These are phyloP conservation scores for Talaromyces sp. DNA, from an alignment of 2,329 filamentous ascomycete genomes.

Conservation along the genomic window DNA sequence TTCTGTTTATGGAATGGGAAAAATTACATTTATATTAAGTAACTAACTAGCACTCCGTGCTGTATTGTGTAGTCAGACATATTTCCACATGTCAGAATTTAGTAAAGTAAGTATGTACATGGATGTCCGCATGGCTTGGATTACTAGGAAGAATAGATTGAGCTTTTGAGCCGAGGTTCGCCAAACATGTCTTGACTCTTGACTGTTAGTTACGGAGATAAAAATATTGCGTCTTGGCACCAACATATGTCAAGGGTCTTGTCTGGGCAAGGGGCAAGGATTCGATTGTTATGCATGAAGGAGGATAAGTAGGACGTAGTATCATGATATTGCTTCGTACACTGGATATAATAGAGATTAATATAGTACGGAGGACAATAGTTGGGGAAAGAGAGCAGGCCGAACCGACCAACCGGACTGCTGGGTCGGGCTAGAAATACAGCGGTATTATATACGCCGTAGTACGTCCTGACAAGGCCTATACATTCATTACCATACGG, in stretches of 20 bases:
- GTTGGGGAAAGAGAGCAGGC: not conserved
- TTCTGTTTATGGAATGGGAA: not conserved
- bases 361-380: not conserved
- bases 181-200: too few relatives aligned
- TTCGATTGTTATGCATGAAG: not conserved
- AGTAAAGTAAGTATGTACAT: not conserved
- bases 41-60: too few relatives aligned
- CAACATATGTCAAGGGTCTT: not conserved
- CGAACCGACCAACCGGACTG: constrained; percentile 1
- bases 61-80: not conserved
- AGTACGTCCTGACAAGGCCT: not conserved
- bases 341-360: too few relatives aligned
- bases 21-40: too few relatives aligned
- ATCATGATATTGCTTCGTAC: too few relatives aligned
- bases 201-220: too few relatives aligned
- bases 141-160: not conserved
- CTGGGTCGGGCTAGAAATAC: not conserved
- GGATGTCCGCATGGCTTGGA: not conserved
- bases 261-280: not conserved
- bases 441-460: not conserved
- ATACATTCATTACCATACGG: not conserved
- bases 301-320: not conserved
- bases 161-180: not conserved
- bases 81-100: constrained; percentile 2
- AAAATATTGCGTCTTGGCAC: not conserved